Evolutionary conservation across 768 basidiomycete species (phyloP).

Genomic region (Rhizopogon vulgaris): DNA sequence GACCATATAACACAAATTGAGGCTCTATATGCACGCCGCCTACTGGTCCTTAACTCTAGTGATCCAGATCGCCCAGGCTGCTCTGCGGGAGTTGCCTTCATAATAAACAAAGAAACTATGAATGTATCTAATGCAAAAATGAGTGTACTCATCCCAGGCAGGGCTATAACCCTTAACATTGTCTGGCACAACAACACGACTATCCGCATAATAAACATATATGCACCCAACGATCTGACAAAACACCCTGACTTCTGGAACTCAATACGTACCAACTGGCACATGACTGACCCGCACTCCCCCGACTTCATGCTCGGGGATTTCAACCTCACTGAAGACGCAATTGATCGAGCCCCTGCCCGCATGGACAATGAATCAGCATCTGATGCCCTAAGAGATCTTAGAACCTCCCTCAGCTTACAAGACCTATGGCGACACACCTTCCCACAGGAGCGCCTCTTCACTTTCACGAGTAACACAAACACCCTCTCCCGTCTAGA

Average conservation of each 20-base stretch:
- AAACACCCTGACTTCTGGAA: constrained; percentile 11
- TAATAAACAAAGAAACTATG: constrained; percentile 10
- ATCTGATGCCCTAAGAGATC: constrained; percentile 8
- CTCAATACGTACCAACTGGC: background rate
- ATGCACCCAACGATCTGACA: constrained; percentile 10
- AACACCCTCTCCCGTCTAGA: background rate
- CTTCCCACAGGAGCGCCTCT: background rate
- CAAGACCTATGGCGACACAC: background rate
- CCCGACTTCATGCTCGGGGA: constrained; percentile 1
- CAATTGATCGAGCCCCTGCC: background rate
- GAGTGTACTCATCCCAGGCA: constrained; percentile 7
- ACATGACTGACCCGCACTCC: background rate
- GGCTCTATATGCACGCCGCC: background rate
- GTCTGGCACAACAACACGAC: constrained; percentile 14
- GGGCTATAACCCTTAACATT: constrained; percentile 3
- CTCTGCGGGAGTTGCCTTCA: constrained; percentile 12
- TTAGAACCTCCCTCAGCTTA: background rate
- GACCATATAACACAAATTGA: background rate
- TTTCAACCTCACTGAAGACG: background rate
- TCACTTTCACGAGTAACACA: background rate
- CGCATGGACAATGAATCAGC: background rate
- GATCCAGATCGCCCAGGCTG: constrained; percentile 1
- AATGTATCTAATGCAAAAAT: background rate
- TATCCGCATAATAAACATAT: constrained; percentile 11
- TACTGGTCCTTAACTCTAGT: too few relatives aligned